A percentile compares a stretch with the other conserved stretches of the same genome.
phyloP scores from a whole-genome alignment of 495 filamentous ascomycete species.

The Penicillium atrosanguineum region DNA sequence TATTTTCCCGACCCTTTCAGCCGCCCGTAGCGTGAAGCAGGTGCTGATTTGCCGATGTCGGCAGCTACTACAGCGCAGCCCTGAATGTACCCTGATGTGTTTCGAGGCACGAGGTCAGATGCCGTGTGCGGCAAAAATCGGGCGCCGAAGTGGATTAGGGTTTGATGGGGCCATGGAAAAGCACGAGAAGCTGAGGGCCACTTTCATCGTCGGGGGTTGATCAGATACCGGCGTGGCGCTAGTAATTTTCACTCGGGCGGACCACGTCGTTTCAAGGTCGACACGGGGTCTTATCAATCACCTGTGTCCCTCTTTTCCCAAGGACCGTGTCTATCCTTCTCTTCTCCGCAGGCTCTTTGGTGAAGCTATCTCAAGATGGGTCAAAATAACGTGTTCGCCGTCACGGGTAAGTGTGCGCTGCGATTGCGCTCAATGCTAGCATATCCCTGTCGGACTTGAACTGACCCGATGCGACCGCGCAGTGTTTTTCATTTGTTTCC shows the following conservation, averaged over 20 bases:
- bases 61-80: background rate
- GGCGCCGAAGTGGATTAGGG: background rate
- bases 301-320: background rate
- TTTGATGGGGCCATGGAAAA: background rate
- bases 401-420: conserved; percentile 14
- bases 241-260: conserved; percentile 14
- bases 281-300: conserved; percentile 19
- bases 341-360: background rate
- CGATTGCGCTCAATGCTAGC: background rate
- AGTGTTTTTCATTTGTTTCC: conserved; percentile 85
- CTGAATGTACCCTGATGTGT: background rate
- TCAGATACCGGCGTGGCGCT: conserved; percentile 15
- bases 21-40: background rate
- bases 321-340: background rate
- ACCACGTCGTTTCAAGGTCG: background rate
- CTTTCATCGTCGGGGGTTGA: conserved; percentile 7
- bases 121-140: background rate
- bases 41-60: background rate
- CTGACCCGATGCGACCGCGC: conserved; percentile 1
- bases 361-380: conserved; percentile 11
- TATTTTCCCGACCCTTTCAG: background rate
- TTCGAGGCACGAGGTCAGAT: background rate
- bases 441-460: background rate
- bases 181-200: background rate
- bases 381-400: conserved; percentile 22